Evolutionary conservation across 208 protist species (phyloP).

Genomic region (Phytomonas sp.): DNA sequence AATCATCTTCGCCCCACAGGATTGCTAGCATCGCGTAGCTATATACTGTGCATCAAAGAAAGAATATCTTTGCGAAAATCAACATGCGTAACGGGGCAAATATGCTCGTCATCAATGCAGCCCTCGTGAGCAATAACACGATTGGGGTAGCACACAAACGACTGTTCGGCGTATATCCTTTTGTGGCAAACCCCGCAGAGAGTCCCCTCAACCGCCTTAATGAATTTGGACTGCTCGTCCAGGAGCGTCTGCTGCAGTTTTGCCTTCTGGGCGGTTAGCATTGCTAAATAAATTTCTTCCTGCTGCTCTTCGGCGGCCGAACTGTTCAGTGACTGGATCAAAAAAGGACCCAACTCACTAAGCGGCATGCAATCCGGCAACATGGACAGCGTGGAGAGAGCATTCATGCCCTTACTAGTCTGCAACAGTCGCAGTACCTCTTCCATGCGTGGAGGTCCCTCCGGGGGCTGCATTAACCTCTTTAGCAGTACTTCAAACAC

Average conservation of each 20-base stretch:
- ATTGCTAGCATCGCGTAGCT: constrained; percentile 1
- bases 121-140: constrained; percentile 53
- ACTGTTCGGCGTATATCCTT: constrained; percentile 37
- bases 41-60: not conserved
- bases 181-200: constrained; percentile 59
- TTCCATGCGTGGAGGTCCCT: constrained; percentile 11
- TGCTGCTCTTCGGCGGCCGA: constrained; percentile 19
- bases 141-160: constrained; percentile 59
- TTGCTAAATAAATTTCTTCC: constrained; percentile 24
- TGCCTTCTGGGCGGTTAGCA: constrained; percentile 21
- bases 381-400: constrained; percentile 40
- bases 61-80: constrained; percentile 22
- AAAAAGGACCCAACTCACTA: constrained; percentile 27
- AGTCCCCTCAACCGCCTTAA: constrained; percentile 19
- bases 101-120: constrained; percentile 40
- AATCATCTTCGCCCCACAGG: not conserved
- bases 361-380: constrained; percentile 50
- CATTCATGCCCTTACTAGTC: constrained; percentile 31
- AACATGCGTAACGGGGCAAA: constrained; percentile 30
- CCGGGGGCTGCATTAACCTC: constrained; percentile 19
- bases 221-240: constrained; percentile 17
- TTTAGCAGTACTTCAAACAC: constrained; percentile 30
- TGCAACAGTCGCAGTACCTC: constrained; percentile 44
- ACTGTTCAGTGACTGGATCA: constrained; percentile 36
- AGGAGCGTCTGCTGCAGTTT: constrained; percentile 16